Percentiles rank a stretch among this genome's conserved stretches.
phyloP scores from a whole-genome alignment of 352 stramenopile species.

The Pythium rhizo-oryzae region DNA sequence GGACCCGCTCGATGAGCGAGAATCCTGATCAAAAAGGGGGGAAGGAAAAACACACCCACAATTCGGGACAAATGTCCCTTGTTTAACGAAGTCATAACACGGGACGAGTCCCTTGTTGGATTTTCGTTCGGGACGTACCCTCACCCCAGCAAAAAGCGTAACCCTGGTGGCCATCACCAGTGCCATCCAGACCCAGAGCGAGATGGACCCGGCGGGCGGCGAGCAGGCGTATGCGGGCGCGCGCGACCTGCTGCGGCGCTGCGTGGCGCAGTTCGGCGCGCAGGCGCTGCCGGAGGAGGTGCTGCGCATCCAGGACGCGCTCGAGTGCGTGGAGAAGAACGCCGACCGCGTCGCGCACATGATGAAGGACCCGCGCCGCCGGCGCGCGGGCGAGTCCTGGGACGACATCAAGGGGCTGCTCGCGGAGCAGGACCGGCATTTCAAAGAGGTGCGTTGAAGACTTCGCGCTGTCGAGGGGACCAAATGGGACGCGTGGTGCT shows the following conservation, averaged over 20 bases:
- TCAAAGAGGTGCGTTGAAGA: no score
- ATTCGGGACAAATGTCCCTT: neutral
- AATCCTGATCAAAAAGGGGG: conserved; percentile 11
- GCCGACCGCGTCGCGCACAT: conserved; percentile 65
- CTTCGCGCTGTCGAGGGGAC: no score
- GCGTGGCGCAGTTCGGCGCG: conserved; percentile 15
- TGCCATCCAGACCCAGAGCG: no score
- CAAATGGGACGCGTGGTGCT: no score
- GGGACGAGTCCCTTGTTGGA: neutral
- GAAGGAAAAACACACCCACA: neutral
- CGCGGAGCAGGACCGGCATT: conserved; percentile 51
- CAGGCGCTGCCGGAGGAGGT: conserved; percentile 47
- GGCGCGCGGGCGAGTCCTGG: conserved; percentile 12
- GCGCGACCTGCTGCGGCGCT: conserved; percentile 23
- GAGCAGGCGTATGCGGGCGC: conserved; percentile 19
- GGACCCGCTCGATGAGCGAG: neutral
- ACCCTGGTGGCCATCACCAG: neutral
- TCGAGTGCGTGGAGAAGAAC: conserved; percentile 75
- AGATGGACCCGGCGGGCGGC: conserved; percentile 6
- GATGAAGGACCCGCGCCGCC: conserved; percentile 41
- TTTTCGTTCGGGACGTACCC: neutral
- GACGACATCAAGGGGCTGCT: conserved; percentile 51
- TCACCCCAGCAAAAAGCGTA: neutral
- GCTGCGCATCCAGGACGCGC: conserved; percentile 55
- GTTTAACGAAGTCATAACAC: no score